Percentiles rank a stretch among this genome's conserved stretches.
These are phyloP conservation scores for Lachancea fermentati DNA, from an alignment of 805 yeast species.

Conservation along the genomic window DNA sequence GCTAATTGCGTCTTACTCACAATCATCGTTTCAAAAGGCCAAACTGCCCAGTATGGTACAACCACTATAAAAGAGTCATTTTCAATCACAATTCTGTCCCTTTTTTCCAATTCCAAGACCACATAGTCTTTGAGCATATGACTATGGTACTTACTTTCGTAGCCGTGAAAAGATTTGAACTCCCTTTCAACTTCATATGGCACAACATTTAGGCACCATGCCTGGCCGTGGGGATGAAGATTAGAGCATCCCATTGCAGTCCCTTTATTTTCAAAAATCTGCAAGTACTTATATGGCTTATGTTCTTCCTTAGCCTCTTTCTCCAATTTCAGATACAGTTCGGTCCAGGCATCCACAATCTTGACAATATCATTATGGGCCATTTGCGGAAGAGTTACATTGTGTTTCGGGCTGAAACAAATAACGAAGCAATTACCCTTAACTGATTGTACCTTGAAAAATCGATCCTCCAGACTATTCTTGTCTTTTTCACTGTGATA, in stretches of 20 bases:
- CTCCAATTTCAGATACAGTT: slow-evolving; percentile 42
- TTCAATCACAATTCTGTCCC: slow-evolving; percentile 47
- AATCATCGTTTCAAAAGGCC: slow-evolving; percentile 74
- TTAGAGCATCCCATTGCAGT: slow-evolving; percentile 79
- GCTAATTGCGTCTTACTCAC: slow-evolving; percentile 50
- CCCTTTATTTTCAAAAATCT: slow-evolving; percentile 74
- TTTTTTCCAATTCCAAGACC: slow-evolving; percentile 44
- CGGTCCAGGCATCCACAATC: slow-evolving; percentile 60
- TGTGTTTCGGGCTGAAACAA: slow-evolving; percentile 67
- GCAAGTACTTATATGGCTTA: slow-evolving; percentile 52
- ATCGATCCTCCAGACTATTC: slow-evolving; percentile 34
- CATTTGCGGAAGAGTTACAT: slow-evolving; percentile 63
- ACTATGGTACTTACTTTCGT: slow-evolving; percentile 37
- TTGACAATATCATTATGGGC: slow-evolving; percentile 34
- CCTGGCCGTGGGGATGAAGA: slow-evolving; percentile 81
- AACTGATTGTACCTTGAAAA: slow-evolving; percentile 53
- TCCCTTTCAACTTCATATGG: slow-evolving; percentile 66
- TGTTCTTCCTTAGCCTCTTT: slow-evolving; percentile 33
- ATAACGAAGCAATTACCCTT: slow-evolving; percentile 66
- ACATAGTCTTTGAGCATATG: slow-evolving; percentile 63
- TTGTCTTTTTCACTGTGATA: slow-evolving; percentile 20
- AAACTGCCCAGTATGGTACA: slow-evolving; percentile 77
- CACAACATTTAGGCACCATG: slow-evolving; percentile 61
- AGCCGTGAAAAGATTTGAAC: slow-evolving; percentile 44
- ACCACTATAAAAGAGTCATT: slow-evolving; percentile 62